Evolutionary conservation across 495 filamentous ascomycete species (phyloP).

Genomic region (Xanthoparmelia taractica): DNA sequence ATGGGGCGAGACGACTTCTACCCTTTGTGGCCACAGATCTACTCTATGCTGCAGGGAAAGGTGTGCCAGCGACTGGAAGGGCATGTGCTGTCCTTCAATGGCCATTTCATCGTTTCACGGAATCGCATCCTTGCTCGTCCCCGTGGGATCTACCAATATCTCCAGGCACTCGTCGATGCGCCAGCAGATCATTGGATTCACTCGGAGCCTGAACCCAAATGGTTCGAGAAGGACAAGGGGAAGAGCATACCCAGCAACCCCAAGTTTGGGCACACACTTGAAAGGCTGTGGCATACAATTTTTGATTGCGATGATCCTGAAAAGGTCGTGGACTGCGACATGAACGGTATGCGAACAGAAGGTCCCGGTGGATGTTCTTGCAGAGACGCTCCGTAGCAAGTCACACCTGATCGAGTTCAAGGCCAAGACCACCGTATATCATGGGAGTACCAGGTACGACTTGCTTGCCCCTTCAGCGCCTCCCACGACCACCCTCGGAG

Average conservation of each 20-base stretch:
- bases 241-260: slow-evolving; percentile 13
- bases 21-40: slow-evolving; percentile 17
- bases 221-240: slow-evolving; percentile 14
- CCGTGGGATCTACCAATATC: slow-evolving; percentile 1
- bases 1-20: slow-evolving; percentile 14
- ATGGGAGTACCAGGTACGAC: no score
- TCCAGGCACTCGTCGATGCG: slow-evolving; percentile 10
- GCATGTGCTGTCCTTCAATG: slow-evolving; percentile 16
- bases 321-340: slow-evolving; percentile 12
- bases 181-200: slow-evolving; percentile 15
- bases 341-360: slow-evolving; percentile 4
- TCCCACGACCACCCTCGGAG: no score
- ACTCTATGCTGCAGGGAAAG: slow-evolving; percentile 9
- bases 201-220: slow-evolving; percentile 5
- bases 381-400: neutral
- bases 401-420: no score
- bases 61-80: slow-evolving; percentile 13
- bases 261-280: slow-evolving; percentile 17
- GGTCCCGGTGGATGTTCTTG: slow-evolving; percentile 15
- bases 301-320: slow-evolving; percentile 4
- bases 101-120: slow-evolving; percentile 17
- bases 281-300: slow-evolving; percentile 14
- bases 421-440: no score
- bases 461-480: no score
- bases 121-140: slow-evolving; percentile 11